phyloP scores from a whole-genome alignment of 2,329 filamentous ascomycete genomes.

The Colletotrichum sp. region DNA sequence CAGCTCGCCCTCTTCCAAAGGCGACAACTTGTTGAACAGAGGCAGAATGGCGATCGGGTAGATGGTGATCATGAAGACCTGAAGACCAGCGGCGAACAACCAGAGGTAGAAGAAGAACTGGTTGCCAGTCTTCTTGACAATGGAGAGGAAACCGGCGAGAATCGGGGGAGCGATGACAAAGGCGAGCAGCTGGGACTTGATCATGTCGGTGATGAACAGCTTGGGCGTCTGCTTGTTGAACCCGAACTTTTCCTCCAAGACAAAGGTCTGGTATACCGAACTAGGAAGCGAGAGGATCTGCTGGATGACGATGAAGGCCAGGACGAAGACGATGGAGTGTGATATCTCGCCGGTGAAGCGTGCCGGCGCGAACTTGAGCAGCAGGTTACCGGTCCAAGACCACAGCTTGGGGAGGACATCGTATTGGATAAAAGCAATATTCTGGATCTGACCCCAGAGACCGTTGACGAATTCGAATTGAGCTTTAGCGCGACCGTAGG shows the following conservation, averaged over 20 bases:
- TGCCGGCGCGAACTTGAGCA: conserved; percentile 76
- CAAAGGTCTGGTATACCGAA: conserved; percentile 92
- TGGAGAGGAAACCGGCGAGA: conserved; percentile 89
- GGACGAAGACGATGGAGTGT: conserved; percentile 91
- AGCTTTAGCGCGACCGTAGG: conserved; percentile 94
- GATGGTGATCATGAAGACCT: conserved; percentile 94
- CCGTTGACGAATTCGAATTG: conserved; percentile 83
- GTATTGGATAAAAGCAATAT: conserved; percentile 86
- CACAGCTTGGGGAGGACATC: conserved; percentile 92
- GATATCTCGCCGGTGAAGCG: conserved; percentile 91
- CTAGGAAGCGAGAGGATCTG: conserved; percentile 81
- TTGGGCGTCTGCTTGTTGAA: conserved; percentile 98
- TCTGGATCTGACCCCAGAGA: conserved; percentile 87
- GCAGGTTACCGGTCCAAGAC: conserved; percentile 77
- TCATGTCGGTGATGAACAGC: conserved; percentile 86
- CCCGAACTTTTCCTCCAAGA: conserved; percentile 94
- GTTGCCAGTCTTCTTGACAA: conserved; percentile 91
- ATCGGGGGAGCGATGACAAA: conserved; percentile 85
- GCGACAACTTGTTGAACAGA: conserved; percentile 97
- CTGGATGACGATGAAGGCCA: conserved; percentile 83
- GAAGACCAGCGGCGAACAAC: conserved; percentile 87
- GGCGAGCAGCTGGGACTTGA: conserved; percentile 87
- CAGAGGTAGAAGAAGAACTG: conserved; percentile 98
- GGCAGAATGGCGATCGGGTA: conserved; percentile 95
- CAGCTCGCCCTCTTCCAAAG: conserved; percentile 83